phyloP scores from a whole-genome alignment of 495 filamentous ascomycete species.

The Penicillium malachiteum region DNA sequence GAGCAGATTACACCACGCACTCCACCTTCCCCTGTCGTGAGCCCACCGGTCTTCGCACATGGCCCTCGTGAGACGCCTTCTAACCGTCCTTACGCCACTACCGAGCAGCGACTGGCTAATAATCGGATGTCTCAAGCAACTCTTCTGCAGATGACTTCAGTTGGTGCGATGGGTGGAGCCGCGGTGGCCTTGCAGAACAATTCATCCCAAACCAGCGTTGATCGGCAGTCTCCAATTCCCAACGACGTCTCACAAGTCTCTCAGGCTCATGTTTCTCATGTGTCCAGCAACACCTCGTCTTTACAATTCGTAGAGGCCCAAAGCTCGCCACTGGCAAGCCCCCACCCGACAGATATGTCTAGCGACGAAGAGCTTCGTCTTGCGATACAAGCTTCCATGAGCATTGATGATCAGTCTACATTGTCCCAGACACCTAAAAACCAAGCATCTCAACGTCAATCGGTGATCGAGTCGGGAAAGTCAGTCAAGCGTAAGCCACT shows the following conservation, averaged over 20 bases:
- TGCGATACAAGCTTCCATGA: constrained; percentile 13
- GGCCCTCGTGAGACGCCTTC: constrained; percentile 63
- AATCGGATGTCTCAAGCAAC: constrained; percentile 80
- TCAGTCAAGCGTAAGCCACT: constrained; percentile 65
- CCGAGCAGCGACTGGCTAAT: constrained; percentile 74
- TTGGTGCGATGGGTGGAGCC: constrained; percentile 49
- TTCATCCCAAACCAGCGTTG: constrained; percentile 16
- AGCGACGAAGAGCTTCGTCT: constrained; percentile 22
- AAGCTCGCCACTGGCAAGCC: constrained; percentile 7
- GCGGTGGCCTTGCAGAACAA: constrained; percentile 35
- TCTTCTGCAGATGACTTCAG: constrained; percentile 70
- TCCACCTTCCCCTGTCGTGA: constrained; percentile 69
- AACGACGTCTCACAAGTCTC: not conserved
- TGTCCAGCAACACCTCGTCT: not conserved
- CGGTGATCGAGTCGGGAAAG: constrained; percentile 41
- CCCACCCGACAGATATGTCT: constrained; percentile 13
- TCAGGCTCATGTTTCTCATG: no score
- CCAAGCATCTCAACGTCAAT: constrained; percentile 28
- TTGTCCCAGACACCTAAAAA: constrained; percentile 19
- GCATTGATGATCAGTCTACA: constrained; percentile 19
- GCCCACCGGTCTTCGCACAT: constrained; percentile 76
- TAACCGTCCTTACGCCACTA: constrained; percentile 65
- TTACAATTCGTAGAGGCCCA: not conserved
- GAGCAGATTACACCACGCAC: constrained; percentile 55
- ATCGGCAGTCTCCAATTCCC: constrained; percentile 7